Evolutionary conservation across 306 rosid genomes (phyloP).

Genomic region (Vigna unguiculata): DNA sequence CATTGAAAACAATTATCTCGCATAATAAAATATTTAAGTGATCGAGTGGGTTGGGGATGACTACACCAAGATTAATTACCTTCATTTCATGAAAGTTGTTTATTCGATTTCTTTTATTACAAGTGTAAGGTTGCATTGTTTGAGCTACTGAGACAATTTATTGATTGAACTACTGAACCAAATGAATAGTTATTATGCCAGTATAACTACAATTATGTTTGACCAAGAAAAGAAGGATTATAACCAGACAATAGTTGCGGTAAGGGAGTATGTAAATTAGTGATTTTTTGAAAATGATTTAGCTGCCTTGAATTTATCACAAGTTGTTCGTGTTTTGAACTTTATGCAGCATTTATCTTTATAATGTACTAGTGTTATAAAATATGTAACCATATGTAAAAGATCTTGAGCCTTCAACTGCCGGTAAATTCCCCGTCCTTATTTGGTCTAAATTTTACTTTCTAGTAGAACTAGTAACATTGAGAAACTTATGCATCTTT

Average conservation of each 20-base stretch:
- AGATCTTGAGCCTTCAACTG: conserved; percentile 12
- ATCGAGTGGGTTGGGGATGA: conserved; percentile 20
- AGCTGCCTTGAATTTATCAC: not conserved
- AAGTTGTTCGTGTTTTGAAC: not conserved
- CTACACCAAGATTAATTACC: not conserved
- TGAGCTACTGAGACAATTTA: conserved; percentile 2
- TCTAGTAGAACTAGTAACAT: not conserved
- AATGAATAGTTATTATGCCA: not conserved
- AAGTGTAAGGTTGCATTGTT: not conserved
- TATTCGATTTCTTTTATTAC: not conserved
- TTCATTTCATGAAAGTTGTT: conserved; percentile 33
- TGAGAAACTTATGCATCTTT: conserved; percentile 1
- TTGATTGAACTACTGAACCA: conserved; percentile 8
- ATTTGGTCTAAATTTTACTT: not conserved
- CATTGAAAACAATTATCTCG: not conserved
- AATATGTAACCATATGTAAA: not conserved
- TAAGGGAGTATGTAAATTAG: conserved; percentile 7
- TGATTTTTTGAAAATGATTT: not conserved
- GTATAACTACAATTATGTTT: not conserved
- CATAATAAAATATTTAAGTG: not conserved
- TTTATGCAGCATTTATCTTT: not conserved
- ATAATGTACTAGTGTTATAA: not conserved
- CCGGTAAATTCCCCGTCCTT: not conserved
- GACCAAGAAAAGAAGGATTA: conserved; percentile 7
- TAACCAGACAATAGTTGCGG: not conserved